These are phyloP conservation scores for Aurantiochytrium sp. DNA, from an alignment of 108 stramenopile species.

Conservation along the genomic window DNA sequence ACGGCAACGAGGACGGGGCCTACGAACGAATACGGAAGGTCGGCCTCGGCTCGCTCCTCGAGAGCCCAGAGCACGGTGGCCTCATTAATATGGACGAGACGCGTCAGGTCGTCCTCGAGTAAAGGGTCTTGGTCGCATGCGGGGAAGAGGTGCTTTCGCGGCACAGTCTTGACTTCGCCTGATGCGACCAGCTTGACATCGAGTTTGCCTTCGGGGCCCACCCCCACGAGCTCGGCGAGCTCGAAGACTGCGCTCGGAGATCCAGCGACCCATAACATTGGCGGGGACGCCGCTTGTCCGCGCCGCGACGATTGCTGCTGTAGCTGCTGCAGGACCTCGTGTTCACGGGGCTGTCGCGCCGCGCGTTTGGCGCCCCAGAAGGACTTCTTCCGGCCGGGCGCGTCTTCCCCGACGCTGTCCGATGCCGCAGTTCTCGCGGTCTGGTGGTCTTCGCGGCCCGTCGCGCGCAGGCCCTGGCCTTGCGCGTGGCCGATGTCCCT, in stretches of 20 bases:
- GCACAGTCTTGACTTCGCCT: background rate
- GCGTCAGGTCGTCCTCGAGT: background rate
- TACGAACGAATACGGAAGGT: background rate
- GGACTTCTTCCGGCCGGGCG: too few species aligned
- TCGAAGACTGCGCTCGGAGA: background rate
- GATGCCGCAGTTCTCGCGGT: too few species aligned
- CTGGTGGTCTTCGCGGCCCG: too few species aligned
- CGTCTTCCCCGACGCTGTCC: too few species aligned
- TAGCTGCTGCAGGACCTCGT: too few species aligned
- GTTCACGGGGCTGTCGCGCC: too few species aligned
- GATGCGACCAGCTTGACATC: background rate
- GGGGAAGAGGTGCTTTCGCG: background rate
- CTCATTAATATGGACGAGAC: background rate
- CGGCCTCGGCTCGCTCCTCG: background rate
- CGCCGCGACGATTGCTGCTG: background rate
- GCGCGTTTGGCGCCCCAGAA: too few species aligned
- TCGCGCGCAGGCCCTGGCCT: too few species aligned
- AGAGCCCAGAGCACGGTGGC: background rate
- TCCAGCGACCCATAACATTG: background rate
- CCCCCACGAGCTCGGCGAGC: background rate
- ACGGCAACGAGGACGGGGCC: slow-evolving; percentile 23
- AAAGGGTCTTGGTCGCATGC: background rate
- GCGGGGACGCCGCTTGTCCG: background rate
- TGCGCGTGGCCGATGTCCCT: too few species aligned
- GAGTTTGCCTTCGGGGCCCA: background rate